These are phyloP conservation scores for Nicotiana rustica DNA, from an alignment of 305 asterid genomes.

Conservation along the genomic window DNA sequence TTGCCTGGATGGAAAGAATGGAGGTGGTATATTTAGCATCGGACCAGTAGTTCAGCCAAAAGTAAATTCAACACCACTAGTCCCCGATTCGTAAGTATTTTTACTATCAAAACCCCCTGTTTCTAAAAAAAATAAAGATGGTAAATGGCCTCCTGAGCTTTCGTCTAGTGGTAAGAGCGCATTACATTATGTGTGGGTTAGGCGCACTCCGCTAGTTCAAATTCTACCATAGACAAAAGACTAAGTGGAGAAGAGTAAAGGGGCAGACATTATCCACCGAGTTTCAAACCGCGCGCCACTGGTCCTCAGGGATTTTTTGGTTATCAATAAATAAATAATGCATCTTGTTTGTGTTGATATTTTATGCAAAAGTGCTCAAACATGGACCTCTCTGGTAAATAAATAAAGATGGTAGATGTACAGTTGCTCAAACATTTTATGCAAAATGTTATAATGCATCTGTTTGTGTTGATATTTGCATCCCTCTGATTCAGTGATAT, in stretches of 20 bases:
- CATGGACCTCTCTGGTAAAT: no score
- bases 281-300: no score
- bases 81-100: conserved; percentile 44
- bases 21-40: conserved; percentile 94
- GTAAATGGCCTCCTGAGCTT: background rate
- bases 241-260: no score
- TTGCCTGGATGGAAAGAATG: conserved; percentile 75
- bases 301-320: no score
- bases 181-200: no score
- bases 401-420: background rate
- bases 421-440: background rate
- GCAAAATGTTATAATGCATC: background rate
- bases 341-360: no score
- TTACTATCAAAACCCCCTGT: background rate
- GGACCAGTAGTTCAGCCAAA: conserved; percentile 82
- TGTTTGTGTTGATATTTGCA: background rate
- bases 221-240: no score
- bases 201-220: no score
- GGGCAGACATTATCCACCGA: no score
- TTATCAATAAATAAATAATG: no score
- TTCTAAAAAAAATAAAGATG: background rate
- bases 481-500: background rate
- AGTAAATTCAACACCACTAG: conserved; percentile 65
- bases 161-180: no score
- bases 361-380: no score